Evolutionary conservation across 1,284 basidiomycete species (phyloP).

Genomic region (Grifola frondosa): DNA sequence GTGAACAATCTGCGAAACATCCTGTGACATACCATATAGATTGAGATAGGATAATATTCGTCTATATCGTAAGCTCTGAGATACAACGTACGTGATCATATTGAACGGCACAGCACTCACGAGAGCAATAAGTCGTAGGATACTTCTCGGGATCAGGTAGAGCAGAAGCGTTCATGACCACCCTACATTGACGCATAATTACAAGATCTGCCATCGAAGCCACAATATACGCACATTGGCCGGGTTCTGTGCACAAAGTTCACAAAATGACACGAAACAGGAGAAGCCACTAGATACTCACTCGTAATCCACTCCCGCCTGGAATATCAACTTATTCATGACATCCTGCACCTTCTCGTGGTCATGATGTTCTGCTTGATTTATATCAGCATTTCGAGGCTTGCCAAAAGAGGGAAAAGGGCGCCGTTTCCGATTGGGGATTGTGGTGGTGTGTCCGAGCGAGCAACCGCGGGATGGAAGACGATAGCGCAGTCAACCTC

Average conservation of each 20-base stretch:
- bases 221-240: conserved; percentile 64
- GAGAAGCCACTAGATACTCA: conserved; percentile 42
- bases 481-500: conserved; percentile 29
- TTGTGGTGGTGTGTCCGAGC: conserved; percentile 19
- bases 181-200: conserved; percentile 43
- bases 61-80: no score
- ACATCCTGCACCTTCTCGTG: conserved; percentile 59
- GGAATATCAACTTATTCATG: conserved; percentile 74
- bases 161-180: conserved; percentile 77
- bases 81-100: not conserved
- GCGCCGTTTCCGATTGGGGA: conserved; percentile 21
- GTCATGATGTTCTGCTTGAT: conserved; percentile 18
- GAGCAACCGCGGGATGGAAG: conserved; percentile 15
- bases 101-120: conserved; percentile 44
- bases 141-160: conserved; percentile 77
- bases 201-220: not conserved
- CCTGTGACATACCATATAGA: conserved; percentile 62
- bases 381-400: conserved; percentile 5
- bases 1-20: not conserved
- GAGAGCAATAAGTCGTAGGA: conserved; percentile 75
- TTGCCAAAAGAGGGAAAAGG: conserved; percentile 22
- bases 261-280: conserved; percentile 2
- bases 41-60: conserved; percentile 75
- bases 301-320: conserved; percentile 88
- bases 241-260: conserved; percentile 54